phyloP scores from a whole-genome alignment of 345 rosid species.

The Lumnitzera littorea region DNA sequence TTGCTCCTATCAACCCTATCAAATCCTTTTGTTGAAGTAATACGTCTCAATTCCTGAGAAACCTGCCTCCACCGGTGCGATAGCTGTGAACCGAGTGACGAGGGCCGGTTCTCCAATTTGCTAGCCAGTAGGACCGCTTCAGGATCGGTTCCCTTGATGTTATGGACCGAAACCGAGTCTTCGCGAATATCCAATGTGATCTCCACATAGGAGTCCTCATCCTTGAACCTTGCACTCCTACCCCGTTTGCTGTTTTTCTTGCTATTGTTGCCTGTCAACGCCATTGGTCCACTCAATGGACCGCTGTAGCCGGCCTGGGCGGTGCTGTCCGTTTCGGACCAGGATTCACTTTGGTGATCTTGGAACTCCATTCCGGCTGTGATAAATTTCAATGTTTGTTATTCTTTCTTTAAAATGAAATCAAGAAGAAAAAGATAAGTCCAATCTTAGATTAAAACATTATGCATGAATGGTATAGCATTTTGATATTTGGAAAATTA shows the following conservation, averaged over 20 bases:
- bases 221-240: constrained; percentile 36
- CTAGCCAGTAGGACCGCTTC: constrained; percentile 34
- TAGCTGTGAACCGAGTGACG: constrained; percentile 34
- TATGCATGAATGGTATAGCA: neutral
- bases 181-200: constrained; percentile 47
- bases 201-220: constrained; percentile 35
- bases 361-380: constrained; percentile 26
- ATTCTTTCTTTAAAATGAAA: no score
- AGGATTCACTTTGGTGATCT: constrained; percentile 22
- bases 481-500: neutral
- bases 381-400: neutral
- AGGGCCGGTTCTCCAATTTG: constrained; percentile 23
- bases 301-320: constrained; percentile 30
- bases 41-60: constrained; percentile 50
- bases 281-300: constrained; percentile 18
- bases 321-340: constrained; percentile 38
- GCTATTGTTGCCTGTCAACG: no score
- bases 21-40: constrained; percentile 34
- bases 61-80: constrained; percentile 33
- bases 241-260: constrained; percentile 20
- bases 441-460: no score
- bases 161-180: constrained; percentile 36
- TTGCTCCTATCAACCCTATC: constrained; percentile 38
- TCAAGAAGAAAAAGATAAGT: no score
- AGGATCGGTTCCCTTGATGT: constrained; percentile 29